Percentiles rank a stretch among this genome's conserved stretches.
These are phyloP conservation scores for Coelastrella sp. DNA, from an alignment of 139 green algal species.

Conservation along the genomic window DNA sequence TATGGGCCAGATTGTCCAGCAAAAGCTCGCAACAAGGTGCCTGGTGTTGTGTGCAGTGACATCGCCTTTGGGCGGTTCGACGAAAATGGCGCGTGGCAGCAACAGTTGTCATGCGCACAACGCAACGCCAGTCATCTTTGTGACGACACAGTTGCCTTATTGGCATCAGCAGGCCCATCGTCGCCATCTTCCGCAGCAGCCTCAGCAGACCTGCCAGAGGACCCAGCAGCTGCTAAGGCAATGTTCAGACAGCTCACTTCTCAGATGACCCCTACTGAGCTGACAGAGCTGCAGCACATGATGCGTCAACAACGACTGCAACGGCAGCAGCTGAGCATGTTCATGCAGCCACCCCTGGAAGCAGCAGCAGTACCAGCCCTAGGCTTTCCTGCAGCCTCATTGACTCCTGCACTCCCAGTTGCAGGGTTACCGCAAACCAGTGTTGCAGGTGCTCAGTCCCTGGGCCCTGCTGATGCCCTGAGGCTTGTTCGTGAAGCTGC, in stretches of 20 bases:
- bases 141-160: not conserved
- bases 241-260: conserved; percentile 1
- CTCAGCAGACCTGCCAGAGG: not conserved
- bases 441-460: not conserved
- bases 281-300: conserved; percentile 31
- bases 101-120: not conserved
- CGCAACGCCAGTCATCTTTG: not conserved
- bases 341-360: not conserved
- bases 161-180: not conserved
- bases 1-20: not conserved
- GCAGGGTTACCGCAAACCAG: too few relatives aligned
- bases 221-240: not conserved
- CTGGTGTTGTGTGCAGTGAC: not conserved
- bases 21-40: not conserved
- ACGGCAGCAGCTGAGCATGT: conserved; percentile 25
- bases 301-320: conserved; percentile 28
- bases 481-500: not conserved
- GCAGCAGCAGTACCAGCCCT: not conserved
- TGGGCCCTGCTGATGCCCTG: not conserved
- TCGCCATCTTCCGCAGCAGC: not conserved
- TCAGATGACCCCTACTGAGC: not conserved
- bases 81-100: not conserved
- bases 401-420: not conserved
- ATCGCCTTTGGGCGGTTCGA: not conserved
- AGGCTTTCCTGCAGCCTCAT: not conserved